Percentiles rank a stretch among this genome's conserved stretches.
Evolutionary conservation across 768 basidiomycete genomes (phyloP).

Genomic region (Chlorophyllum brunneum): DNA sequence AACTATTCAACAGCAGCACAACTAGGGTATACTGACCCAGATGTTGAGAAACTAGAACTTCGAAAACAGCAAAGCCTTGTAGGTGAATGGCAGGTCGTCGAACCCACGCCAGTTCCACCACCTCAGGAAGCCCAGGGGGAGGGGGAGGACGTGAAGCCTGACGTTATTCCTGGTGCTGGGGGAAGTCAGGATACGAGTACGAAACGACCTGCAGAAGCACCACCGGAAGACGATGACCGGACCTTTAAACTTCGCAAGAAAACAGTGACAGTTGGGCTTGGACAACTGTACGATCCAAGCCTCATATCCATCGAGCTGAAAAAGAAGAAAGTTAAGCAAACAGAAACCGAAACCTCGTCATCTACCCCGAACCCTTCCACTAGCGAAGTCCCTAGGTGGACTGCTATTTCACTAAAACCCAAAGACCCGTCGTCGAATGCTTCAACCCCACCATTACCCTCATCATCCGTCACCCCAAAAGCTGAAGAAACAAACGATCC

Average conservation of each 20-base stretch:
- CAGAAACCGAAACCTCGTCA: constrained; percentile 9
- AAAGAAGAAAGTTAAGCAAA: constrained; percentile 42
- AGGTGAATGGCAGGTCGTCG: constrained; percentile 76
- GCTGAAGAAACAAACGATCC: constrained; percentile 1
- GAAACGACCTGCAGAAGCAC: constrained; percentile 17
- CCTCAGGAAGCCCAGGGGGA: constrained; percentile 19
- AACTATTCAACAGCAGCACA: constrained; percentile 89
- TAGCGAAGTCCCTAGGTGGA: constrained; percentile 20
- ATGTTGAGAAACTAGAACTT: constrained; percentile 58
- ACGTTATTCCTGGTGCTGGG: constrained; percentile 25
- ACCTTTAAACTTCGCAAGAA: constrained; percentile 69
- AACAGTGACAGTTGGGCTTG: constrained; percentile 54
- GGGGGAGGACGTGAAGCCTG: constrained; percentile 30
- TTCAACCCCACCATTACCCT: not conserved
- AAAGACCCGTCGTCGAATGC: constrained; percentile 9
- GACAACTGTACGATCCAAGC: constrained; percentile 81
- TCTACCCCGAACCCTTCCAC: constrained; percentile 8
- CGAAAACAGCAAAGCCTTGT: constrained; percentile 63
- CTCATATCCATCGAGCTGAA: constrained; percentile 62
- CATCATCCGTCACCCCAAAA: not conserved
- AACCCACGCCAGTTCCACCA: constrained; percentile 21
- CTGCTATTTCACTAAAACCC: constrained; percentile 20
- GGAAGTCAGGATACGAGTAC: not conserved
- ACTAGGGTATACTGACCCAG: constrained; percentile 77
- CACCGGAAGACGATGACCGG: constrained; percentile 51